Base-by-base conservation (phyloP, 805 yeast genomes). In the Lipomyces lipofer region DNA sequence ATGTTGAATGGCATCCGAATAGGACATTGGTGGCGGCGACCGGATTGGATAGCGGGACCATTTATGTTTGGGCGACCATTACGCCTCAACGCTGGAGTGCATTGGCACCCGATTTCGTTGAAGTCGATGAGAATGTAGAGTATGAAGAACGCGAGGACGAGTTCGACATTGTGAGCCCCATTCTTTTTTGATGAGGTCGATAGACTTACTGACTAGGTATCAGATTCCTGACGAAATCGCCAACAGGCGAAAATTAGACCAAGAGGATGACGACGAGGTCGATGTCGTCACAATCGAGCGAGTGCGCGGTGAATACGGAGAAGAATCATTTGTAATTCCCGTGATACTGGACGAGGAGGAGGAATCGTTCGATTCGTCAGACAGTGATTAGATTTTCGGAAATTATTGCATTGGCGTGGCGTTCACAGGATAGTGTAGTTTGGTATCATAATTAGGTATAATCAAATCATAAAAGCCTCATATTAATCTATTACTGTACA, bases 81-180 rank as follows among this genome's bases (percentile, higher is more conserved):
- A 81, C 87, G 19, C 95, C 96, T 0, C 97, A 90, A 64, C 86
- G 88, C 71, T 91, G 98, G 98, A 86, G 95, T 69, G 95, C 97
- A 0, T 74, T 91, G 63, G 97, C 97, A 0, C 97, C 97, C 0
- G 98, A 92, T 69, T 91, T 92, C 67, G 95, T 86, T 45, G 97
- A 91, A 69, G 84, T 91, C 40, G 97, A 91, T 66, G 96, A 90
- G 65, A 92, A 90, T 66, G 85, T 88, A 8, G 89, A 86, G 54
- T 91, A 92, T 66, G 82, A 83, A 62, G 98, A 91, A 66, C 78
- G 79, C 56, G 98, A 91, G 69, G 95, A 90, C 67, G 98, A 91
- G 70, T 91, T 91, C 69, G 97, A 91, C 67, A 78, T 86, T 22
- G 79, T 80, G 29, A 28, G 60, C 29, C 38, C 9, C 86, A n/a